Percentiles rank a stretch among this genome's conserved stretches.
Evolutionary conservation across 495 filamentous ascomycete species (phyloP).

Genomic region (Sordaria brevicollis): DNA sequence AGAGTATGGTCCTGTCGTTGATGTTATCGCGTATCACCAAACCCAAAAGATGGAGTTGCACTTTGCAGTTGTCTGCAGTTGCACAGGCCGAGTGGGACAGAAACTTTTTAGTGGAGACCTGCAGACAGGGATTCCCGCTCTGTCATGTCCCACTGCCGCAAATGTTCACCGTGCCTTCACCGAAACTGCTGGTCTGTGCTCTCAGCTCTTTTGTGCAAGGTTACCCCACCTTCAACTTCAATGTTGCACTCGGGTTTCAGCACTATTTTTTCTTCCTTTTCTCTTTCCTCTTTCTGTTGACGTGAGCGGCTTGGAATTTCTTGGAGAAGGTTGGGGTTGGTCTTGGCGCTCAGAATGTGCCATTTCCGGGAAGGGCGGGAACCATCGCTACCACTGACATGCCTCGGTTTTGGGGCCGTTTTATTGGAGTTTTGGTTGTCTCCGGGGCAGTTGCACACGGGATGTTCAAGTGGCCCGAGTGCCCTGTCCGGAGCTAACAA

Average conservation of each 20-base stretch:
- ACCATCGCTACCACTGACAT: not conserved
- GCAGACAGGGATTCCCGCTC: not conserved
- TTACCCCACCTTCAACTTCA: not conserved
- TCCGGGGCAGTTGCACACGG: not conserved
- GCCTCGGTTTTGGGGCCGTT: not conserved
- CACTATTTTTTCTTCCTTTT: too few species aligned
- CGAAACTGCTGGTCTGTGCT: not conserved
- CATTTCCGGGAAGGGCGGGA: not conserved
- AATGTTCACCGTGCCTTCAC: constrained; percentile 4
- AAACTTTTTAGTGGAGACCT: constrained; percentile 25
- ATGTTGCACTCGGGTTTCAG: not conserved
- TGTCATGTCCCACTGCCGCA: not conserved
- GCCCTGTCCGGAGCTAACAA: not conserved
- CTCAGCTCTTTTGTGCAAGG: not conserved
- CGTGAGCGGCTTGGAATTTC: not conserved
- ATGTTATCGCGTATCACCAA: not conserved
- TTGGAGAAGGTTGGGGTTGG: not conserved
- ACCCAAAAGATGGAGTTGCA: not conserved
- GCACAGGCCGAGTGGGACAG: constrained; percentile 6
- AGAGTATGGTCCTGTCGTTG: not conserved
- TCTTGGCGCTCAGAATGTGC: not conserved
- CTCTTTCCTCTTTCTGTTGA: not conserved
- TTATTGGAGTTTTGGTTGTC: too few species aligned
- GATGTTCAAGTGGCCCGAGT: not conserved
- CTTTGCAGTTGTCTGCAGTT: not conserved